A percentile compares a stretch with the other conserved stretches of the same genome.
Evolutionary conservation across 768 basidiomycete genomes (phyloP).

Genomic region (Pleurotus salmoneostramineus): DNA sequence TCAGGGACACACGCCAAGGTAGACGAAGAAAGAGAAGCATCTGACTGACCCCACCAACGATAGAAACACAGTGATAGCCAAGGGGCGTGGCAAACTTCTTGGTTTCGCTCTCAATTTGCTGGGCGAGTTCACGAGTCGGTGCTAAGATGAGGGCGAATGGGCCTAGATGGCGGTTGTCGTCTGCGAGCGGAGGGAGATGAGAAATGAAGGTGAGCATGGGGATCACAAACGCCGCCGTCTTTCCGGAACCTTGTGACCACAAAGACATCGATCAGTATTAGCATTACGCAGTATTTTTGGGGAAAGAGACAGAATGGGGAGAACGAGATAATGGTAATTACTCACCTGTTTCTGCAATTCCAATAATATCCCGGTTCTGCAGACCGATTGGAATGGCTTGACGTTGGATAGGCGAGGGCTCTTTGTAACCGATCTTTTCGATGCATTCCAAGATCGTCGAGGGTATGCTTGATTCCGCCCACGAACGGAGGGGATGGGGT

Average conservation of each 20-base stretch:
- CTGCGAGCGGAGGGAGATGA: conserved; percentile 77
- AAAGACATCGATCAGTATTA: conserved; percentile 7
- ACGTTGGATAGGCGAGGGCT: conserved; percentile 94
- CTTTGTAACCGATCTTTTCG: conserved; percentile 91
- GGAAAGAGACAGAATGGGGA: no score
- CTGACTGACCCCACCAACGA: conserved; percentile 86
- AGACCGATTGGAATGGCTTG: conserved; percentile 99
- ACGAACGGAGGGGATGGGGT: conserved; percentile 89
- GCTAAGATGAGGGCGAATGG: conserved; percentile 92
- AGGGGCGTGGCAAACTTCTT: conserved; percentile 88
- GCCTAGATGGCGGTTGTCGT: conserved; percentile 91
- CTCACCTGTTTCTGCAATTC: conserved; percentile 94
- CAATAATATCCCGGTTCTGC: conserved; percentile 95
- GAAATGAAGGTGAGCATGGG: conserved; percentile 97
- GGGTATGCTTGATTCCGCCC: conserved; percentile 87
- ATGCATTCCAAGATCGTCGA: conserved; percentile 76
- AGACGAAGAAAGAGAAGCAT: neutral
- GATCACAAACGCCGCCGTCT: conserved; percentile 97
- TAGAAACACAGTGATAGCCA: conserved; percentile 93
- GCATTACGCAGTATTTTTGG: no score
- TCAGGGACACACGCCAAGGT: conserved; percentile 11
- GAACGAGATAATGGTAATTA: conserved; percentile 3
- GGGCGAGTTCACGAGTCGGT: conserved; percentile 97
- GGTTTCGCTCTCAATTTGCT: conserved; percentile 93
- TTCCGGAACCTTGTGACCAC: conserved; percentile 79